Conservation (phyloP, 805 yeast genomes). For the Lipomyces spencermartinsiae region DNA sequence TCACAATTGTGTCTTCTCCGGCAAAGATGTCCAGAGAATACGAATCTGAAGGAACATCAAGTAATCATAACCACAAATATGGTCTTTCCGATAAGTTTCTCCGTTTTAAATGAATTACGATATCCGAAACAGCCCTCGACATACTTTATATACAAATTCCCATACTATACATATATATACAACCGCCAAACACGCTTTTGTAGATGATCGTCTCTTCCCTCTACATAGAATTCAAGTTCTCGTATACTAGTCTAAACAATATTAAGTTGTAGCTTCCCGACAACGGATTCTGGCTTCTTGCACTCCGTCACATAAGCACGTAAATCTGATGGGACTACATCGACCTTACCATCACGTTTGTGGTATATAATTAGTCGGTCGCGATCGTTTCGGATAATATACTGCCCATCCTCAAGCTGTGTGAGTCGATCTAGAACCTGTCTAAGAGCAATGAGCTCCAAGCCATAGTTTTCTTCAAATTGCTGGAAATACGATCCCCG, state of each 20-base stretch:
- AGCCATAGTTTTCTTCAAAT: neutral
- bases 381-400: conserved; percentile 4
- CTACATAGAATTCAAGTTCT: neutral
- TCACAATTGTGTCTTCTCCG: too few species aligned
- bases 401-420: conserved; percentile 13
- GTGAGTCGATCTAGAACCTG: neutral
- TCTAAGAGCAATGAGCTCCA: neutral
- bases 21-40: too few species aligned
- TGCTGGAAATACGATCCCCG: neutral
- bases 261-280: neutral
- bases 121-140: neutral
- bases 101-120: neutral
- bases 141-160: neutral
- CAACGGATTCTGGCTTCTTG: neutral
- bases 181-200: neutral
- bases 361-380: conserved; percentile 5
- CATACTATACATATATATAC: neutral
- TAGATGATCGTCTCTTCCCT: neutral
- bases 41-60: too few species aligned
- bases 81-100: too few species aligned
- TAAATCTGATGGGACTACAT: conserved; percentile 6
- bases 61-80: too few species aligned
- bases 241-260: neutral
- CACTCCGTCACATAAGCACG: neutral
- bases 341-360: conserved; percentile 8